These are phyloP conservation scores for Dendrothele bispora DNA, from an alignment of 768 basidiomycete genomes.

Conservation along the genomic window DNA sequence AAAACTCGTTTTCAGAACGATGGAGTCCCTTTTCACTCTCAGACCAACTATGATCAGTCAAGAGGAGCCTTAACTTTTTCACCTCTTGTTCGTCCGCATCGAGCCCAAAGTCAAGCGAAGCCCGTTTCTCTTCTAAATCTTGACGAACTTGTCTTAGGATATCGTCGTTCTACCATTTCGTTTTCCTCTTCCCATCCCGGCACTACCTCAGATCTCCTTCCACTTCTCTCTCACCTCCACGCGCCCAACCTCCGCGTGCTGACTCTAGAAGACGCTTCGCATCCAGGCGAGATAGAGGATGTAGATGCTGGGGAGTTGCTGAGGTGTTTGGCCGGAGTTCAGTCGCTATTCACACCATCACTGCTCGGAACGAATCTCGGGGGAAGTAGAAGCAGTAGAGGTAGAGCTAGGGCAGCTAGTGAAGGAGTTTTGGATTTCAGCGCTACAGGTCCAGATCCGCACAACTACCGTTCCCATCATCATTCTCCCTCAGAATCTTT, in stretches of 20 bases:
- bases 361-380: neutral
- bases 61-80: no score
- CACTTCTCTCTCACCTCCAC: conserved; percentile 39
- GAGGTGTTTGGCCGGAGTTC: conserved; percentile 26
- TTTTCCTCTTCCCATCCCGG: no score
- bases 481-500: no score
- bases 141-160: conserved; percentile 41
- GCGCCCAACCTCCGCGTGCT: conserved; percentile 39
- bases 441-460: neutral
- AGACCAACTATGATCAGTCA: no score
- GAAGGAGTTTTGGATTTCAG: neutral
- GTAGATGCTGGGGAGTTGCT: conserved; percentile 40
- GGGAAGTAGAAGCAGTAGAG: neutral
- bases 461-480: neutral
- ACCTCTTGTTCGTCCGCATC: conserved; percentile 24
- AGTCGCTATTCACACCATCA: neutral
- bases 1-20: no score
- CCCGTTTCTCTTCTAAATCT: conserved; percentile 39
- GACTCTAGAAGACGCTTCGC: conserved; percentile 43
- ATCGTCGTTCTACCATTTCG: no score
- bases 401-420: neutral
- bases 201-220: no score
- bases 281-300: conserved; percentile 39
- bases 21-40: no score
- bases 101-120: conserved; percentile 15